Evolutionary conservation across 164 flowering plant species (phyloP), one percentile per base, ranked within the genome.

Genomic region (Nymphaea thermarum): DNA sequence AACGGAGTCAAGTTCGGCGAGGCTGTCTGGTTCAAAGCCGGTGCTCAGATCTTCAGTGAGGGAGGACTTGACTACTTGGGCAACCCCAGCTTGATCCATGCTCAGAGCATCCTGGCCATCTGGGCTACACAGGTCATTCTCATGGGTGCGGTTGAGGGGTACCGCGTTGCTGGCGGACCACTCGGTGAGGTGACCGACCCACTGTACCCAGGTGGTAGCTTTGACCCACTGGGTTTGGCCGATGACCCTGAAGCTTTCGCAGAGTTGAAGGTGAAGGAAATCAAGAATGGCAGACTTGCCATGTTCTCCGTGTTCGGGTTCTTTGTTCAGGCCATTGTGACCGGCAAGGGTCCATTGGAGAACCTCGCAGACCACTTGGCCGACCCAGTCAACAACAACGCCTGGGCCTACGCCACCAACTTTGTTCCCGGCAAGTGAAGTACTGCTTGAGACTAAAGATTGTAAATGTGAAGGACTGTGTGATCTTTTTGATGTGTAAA

Each of bases 11-110:
- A 71, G 60, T 71, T 71, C 65, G 73, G 73, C n/a, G 69, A 71
- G 69, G 73, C 73, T 2, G 73, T 71, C 41, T 71, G 73, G 73
- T 71, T 71, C 69, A 66, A 71, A 65, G 73, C 73, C 18, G 73
- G 73, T 15, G 10, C 73, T 10, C 73, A 71, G 65, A 71, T 71
- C 65, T 71, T 71, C 61, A 71, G 73, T 45, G 73, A 71, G 73
- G 73, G 73, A 4, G 73, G 73, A 12, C 61, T 71, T 59, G 68
- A 71, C 68, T 71, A 65, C 68, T 61, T 71, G 68, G 73, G 73
- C 42, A 71, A 65, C 69, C 73, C 73, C 0, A 71, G 68, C 69
- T 47, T 71, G 65, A 60, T 71, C 15, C 73, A 71, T 18, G 73
- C 73, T 2, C 73, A 66, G 43, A 71, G 73, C 73, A 71, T 71